These are phyloP conservation scores for Solioccasus polychromus DNA, from an alignment of 768 basidiomycete genomes.

Conservation along the genomic window DNA sequence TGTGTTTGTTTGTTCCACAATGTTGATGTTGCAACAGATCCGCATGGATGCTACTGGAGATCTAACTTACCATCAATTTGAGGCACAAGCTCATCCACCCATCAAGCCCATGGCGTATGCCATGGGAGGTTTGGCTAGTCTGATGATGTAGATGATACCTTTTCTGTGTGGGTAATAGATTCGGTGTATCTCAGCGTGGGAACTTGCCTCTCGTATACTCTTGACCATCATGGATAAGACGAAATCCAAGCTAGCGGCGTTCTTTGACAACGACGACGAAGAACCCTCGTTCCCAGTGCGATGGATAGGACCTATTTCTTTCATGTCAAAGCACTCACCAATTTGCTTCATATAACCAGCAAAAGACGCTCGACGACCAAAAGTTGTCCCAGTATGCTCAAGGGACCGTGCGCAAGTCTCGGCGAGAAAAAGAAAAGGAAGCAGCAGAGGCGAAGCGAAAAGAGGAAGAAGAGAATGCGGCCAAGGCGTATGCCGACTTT, in stretches of 20 bases:
- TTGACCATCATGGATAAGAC: conserved; percentile 32
- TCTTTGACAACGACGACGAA: conserved; percentile 84
- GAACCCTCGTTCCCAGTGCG: conserved; percentile 89
- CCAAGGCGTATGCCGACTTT: conserved; percentile 80
- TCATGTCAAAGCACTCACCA: conserved; percentile 55
- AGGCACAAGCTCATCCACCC: conserved; percentile 83
- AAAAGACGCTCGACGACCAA: conserved; percentile 80
- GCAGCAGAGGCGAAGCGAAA: conserved; percentile 85
- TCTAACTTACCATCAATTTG: conserved; percentile 75
- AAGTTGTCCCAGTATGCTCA: conserved; percentile 84
- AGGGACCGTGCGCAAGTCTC: conserved; percentile 86
- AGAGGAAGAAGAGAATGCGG: conserved; percentile 79
- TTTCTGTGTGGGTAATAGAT: not conserved
- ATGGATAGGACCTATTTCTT: conserved; percentile 69
- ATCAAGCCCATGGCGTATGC: conserved; percentile 93
- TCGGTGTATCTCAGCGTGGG: conserved; percentile 21
- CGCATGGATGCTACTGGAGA: conserved; percentile 78
- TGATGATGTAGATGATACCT: conserved; percentile 57
- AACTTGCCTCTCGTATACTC: conserved; percentile 9
- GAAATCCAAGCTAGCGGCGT: conserved; percentile 61
- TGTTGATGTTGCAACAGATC: conserved; percentile 46
- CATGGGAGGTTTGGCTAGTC: conserved; percentile 57
- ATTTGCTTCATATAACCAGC: conserved; percentile 56
- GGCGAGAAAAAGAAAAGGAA: conserved; percentile 89
- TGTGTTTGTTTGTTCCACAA: not conserved